phyloP scores from a whole-genome alignment of 306 rosid genomes.

The Pyrus communis region DNA sequence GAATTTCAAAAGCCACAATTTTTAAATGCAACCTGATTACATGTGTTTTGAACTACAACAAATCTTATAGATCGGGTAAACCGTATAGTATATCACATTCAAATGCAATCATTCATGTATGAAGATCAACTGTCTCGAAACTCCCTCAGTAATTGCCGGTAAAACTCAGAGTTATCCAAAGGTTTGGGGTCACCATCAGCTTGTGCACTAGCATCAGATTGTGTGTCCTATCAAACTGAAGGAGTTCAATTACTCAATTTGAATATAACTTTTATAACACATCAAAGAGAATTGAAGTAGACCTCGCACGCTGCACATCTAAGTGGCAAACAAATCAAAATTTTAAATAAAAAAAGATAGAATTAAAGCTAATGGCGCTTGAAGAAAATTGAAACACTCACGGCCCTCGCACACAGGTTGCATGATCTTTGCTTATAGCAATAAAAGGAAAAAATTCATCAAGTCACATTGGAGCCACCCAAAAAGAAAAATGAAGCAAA shows the following conservation, averaged over 20 bases:
- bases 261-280: not conserved
- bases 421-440: too few species aligned
- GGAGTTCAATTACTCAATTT: not conserved
- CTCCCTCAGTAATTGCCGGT: constrained; percentile 82
- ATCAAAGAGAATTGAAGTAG: not conserved
- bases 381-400: not conserved
- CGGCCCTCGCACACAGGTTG: not conserved
- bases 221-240: constrained; percentile 43
- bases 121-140: not conserved
- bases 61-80: too few species aligned
- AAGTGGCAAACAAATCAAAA: not conserved
- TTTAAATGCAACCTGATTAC: too few species aligned
- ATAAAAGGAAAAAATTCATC: not conserved
- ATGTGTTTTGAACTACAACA: too few species aligned
- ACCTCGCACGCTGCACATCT: not conserved
- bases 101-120: not conserved
- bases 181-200: constrained; percentile 69
- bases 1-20: too few species aligned
- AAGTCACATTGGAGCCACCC: not conserved
- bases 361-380: not conserved
- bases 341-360: not conserved
- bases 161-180: constrained; percentile 79
- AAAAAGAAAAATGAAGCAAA: not conserved
- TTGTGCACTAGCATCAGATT: constrained; percentile 21
- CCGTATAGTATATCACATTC: not conserved